These are phyloP conservation scores for Crataegus laevigata DNA, from an alignment of 306 rosid genomes.

Conservation along the genomic window DNA sequence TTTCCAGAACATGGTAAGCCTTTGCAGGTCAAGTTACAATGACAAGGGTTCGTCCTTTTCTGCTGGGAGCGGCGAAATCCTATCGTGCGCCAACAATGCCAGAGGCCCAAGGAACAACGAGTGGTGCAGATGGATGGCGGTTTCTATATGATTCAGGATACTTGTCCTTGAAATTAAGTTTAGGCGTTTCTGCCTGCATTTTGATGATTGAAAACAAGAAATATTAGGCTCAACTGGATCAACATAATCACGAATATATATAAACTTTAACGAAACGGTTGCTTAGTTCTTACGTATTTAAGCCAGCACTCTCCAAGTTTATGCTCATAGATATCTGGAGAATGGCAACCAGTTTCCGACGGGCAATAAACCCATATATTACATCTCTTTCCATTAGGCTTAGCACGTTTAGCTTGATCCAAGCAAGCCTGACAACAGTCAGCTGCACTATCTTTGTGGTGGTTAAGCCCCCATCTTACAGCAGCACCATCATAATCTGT, in stretches of 20 bases:
- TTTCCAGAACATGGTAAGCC: slow-evolving; percentile 14
- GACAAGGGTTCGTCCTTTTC: neutral
- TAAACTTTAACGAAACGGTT: neutral
- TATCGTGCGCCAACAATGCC: slow-evolving; percentile 43
- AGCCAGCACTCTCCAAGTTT: slow-evolving; percentile 89
- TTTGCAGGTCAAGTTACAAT: slow-evolving; percentile 1
- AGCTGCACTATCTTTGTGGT: slow-evolving; percentile 92
- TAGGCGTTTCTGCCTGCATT: slow-evolving; percentile 70
- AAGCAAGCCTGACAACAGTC: slow-evolving; percentile 96
- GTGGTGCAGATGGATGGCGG: slow-evolving; percentile 56
- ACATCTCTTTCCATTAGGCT: slow-evolving; percentile 65
- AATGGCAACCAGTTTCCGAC: slow-evolving; percentile 73
- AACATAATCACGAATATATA: neutral
- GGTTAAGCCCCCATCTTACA: slow-evolving; percentile 93
- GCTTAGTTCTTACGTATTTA: slow-evolving; percentile 60
- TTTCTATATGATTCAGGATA: slow-evolving; percentile 64
- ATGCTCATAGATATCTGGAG: slow-evolving; percentile 83
- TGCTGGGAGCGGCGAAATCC: slow-evolving; percentile 1
- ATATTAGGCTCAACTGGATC: slow-evolving; percentile 12
- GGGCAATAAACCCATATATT: slow-evolving; percentile 98
- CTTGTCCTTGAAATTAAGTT: slow-evolving; percentile 59
- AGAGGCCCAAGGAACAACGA: slow-evolving; percentile 77
- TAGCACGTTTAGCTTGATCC: slow-evolving; percentile 67
- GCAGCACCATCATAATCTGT: slow-evolving; percentile 86
- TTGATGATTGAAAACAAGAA: slow-evolving; percentile 3